These are phyloP conservation scores for Pythium brachiatum DNA, from an alignment of 352 stramenopile genomes.

Conservation along the genomic window DNA sequence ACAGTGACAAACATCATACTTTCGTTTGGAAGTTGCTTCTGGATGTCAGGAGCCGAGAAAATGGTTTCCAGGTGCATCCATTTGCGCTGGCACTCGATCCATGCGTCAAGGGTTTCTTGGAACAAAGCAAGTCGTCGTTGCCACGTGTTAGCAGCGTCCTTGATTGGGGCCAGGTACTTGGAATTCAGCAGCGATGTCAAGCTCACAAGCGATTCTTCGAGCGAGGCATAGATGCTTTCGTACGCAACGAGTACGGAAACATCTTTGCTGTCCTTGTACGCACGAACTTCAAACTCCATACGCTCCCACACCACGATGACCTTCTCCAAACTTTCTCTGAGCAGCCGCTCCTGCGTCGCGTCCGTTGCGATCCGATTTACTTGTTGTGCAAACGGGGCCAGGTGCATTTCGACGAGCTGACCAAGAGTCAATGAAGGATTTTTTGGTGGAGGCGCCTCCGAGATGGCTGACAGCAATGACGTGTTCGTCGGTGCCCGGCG, in stretches of 20 bases:
- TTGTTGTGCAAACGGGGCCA: slow-evolving; percentile 66
- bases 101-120: slow-evolving; percentile 80
- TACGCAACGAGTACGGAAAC: slow-evolving; percentile 78
- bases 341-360: slow-evolving; percentile 78
- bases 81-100: slow-evolving; percentile 76
- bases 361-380: slow-evolving; percentile 86
- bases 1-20: slow-evolving; percentile 52
- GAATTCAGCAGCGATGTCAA: slow-evolving; percentile 90
- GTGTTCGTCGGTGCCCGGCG: neutral
- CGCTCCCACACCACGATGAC: slow-evolving; percentile 79
- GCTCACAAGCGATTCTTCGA: slow-evolving; percentile 90
- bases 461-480: neutral
- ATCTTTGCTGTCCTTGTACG: slow-evolving; percentile 91
- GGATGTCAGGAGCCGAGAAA: slow-evolving; percentile 79
- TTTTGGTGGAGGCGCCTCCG: neutral
- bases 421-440: slow-evolving; percentile 63
- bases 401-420: slow-evolving; percentile 75
- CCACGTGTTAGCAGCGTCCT: slow-evolving; percentile 64
- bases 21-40: slow-evolving; percentile 78
- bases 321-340: slow-evolving; percentile 91
- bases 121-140: slow-evolving; percentile 67
- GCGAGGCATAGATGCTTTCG: slow-evolving; percentile 70
- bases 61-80: slow-evolving; percentile 85
- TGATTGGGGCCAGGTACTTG: slow-evolving; percentile 83
- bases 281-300: slow-evolving; percentile 85